Conservation (phyloP, 2,329 filamentous ascomycete species). For the Metarhizium album region DNA sequence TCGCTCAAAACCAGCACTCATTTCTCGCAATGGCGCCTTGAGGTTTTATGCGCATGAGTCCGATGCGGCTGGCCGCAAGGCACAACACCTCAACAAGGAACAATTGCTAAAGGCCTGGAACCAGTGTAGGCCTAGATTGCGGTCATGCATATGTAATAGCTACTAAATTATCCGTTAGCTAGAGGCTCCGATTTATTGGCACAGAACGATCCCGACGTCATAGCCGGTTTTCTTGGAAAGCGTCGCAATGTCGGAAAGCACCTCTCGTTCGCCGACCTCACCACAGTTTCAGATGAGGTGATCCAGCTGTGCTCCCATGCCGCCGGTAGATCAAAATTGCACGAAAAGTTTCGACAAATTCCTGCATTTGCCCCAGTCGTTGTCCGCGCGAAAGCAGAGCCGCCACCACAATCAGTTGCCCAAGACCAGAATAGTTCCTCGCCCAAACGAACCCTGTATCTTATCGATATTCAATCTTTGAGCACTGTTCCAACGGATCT, state of each 20-base stretch:
- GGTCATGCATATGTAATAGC: neutral
- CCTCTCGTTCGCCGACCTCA: conserved; percentile 57
- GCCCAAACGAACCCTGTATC: conserved; percentile 44
- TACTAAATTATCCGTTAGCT: conserved; percentile 12
- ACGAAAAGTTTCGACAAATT: conserved; percentile 33
- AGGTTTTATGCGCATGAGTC: conserved; percentile 3
- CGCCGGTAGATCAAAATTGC: conserved; percentile 23
- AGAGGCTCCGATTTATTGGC: conserved; percentile 14
- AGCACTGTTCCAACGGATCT: conserved; percentile 46
- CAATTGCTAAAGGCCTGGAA: conserved; percentile 19
- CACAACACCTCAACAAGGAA: conserved; percentile 10
- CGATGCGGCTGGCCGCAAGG: neutral
- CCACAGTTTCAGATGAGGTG: conserved; percentile 26
- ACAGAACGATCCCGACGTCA: conserved; percentile 10
- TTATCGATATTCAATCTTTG: conserved; percentile 42
- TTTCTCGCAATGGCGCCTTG: conserved; percentile 8
- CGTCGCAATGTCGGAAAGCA: conserved; percentile 56
- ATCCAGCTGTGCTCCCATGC: conserved; percentile 35
- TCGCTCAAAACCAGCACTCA: neutral
- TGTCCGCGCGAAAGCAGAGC: conserved; percentile 29
- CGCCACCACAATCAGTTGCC: conserved; percentile 11
- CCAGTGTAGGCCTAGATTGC: conserved; percentile 16
- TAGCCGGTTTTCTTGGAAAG: conserved; percentile 57
- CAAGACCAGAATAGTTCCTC: conserved; percentile 13
- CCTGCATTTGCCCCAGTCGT: conserved; percentile 42